Percentiles rank a stretch among this genome's conserved stretches.
phyloP scores from a whole-genome alignment of 1,284 basidiomycete genomes.

The Cutaneotrichosporon sp. region DNA sequence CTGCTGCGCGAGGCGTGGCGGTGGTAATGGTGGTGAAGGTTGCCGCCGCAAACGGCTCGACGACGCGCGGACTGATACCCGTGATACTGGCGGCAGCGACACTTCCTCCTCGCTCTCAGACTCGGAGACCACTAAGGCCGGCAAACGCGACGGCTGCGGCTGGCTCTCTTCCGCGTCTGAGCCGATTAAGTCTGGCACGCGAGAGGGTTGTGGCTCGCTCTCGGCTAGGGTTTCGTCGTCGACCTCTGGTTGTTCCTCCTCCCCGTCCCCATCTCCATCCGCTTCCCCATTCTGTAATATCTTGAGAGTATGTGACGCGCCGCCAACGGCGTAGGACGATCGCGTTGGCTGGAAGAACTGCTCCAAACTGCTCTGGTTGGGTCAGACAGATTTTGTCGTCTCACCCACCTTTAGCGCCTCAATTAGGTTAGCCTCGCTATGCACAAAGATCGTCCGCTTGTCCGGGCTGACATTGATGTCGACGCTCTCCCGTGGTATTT shows the following conservation, averaged over 20 bases:
- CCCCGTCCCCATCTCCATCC: slow-evolving; percentile 10
- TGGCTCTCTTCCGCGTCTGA: too few species aligned
- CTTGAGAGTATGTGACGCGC: slow-evolving; percentile 34
- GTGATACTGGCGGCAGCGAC: not conserved
- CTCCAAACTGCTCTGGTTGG: slow-evolving; percentile 57
- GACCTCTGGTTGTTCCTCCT: not conserved
- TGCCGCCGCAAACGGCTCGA: not conserved
- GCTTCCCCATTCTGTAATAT: slow-evolving; percentile 12
- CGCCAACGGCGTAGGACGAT: slow-evolving; percentile 62
- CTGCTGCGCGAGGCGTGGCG: slow-evolving; percentile 6
- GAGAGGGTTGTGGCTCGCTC: not conserved
- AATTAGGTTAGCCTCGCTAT: slow-evolving; percentile 78
- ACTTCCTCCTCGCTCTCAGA: slow-evolving; percentile 12
- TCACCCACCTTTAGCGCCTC: slow-evolving; percentile 64
- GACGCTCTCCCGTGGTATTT: slow-evolving; percentile 71
- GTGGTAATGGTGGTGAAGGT: not conserved
- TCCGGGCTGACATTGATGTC: slow-evolving; percentile 97
- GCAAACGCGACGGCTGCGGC: not conserved
- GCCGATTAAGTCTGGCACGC: not conserved
- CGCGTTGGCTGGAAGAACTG: slow-evolving; percentile 60
- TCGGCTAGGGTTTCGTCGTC: too few species aligned
- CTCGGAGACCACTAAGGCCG: not conserved
- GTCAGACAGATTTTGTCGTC: not conserved
- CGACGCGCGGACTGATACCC: not conserved
- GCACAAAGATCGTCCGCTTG: slow-evolving; percentile 89